These are phyloP conservation scores for Acaromyces ingoldii DNA, from an alignment of 1,284 basidiomycete genomes.

Conservation along the genomic window DNA sequence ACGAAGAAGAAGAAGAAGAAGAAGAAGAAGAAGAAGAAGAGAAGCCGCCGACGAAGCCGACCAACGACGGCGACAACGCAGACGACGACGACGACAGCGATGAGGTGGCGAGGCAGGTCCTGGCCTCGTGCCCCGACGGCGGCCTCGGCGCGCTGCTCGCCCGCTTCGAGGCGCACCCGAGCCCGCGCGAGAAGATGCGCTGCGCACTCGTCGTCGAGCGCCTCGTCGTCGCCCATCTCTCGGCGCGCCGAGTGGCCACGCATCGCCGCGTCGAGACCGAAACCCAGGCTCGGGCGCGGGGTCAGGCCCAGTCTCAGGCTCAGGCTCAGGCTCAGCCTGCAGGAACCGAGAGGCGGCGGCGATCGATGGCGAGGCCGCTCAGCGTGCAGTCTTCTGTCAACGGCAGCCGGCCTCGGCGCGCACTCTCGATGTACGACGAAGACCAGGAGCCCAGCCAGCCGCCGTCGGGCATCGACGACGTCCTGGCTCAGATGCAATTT, in stretches of 20 bases:
- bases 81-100: no score
- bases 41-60: no score
- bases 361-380: not conserved
- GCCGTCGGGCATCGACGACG: not conserved
- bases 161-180: slow-evolving; percentile 5
- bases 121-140: not conserved
- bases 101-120: not conserved
- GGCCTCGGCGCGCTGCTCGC: not conserved
- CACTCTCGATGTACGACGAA: slow-evolving; percentile 7
- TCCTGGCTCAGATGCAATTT: no score
- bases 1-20: no score
- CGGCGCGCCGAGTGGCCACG: not conserved
- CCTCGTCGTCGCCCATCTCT: slow-evolving; percentile 1
- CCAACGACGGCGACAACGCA: not conserved
- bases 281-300: no score
- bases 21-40: no score
- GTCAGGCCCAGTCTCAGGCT: no score
- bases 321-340: no score
- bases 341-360: no score
- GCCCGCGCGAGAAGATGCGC: slow-evolving; percentile 4
- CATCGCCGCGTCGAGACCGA: no score
- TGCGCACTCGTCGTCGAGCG: not conserved
- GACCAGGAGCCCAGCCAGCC: not conserved
- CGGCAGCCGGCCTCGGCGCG: not conserved
- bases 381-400: not conserved